Evolutionary conservation across 768 basidiomycete species (phyloP), one percentile per base, ranked within the genome.

Genomic region (Dacryopinax spathularia): DNA sequence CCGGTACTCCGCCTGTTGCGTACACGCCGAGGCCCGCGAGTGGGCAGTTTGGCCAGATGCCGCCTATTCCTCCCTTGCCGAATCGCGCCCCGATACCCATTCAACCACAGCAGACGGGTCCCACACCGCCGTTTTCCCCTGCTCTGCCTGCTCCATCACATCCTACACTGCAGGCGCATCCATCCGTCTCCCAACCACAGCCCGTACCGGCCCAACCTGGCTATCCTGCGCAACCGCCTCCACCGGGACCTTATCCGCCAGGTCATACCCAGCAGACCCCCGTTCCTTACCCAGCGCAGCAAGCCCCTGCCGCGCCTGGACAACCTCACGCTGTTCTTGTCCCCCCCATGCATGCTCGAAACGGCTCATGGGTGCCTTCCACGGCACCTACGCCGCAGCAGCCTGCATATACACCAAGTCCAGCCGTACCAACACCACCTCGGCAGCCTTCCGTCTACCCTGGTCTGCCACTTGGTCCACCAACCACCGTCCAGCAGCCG

Each of bases 271-370:
- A 60, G 15, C 63, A 34, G 20, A 63, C 43, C 65, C 63, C 65
- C 63, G 22, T 72, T 66, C 34, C 73, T 71, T 6, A 67, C 72
- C 60, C 72, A 71, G 4, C 71, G 75, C 5, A 22, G 64, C 62
- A 56, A 65, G 36, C 63, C 15, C 18, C 2, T n/a, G 34, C 27
- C 22, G 0, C 60, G 12, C 15, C 61, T 33, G 0, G 48, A n/a
- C 13, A 35, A 25, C 5, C 63, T 10, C 66, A 66, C 31, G 61
- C 64, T 33, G 66, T 60, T 61, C 25, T 67, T 64, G 35, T 60
- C 25, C 34, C 27, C 33, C 41, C 44, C n/a, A 18, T 33, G 7
- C 60, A 63, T 34, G 18, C 61, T 22, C 34, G 25, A n/a, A 48
- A 27, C 63, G 56, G 34, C 61, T 18, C 62, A 69, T 1, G 63